Evolutionary conservation across 2,329 filamentous ascomycete genomes (phyloP).

Genomic region (Trichoderma sp.): DNA sequence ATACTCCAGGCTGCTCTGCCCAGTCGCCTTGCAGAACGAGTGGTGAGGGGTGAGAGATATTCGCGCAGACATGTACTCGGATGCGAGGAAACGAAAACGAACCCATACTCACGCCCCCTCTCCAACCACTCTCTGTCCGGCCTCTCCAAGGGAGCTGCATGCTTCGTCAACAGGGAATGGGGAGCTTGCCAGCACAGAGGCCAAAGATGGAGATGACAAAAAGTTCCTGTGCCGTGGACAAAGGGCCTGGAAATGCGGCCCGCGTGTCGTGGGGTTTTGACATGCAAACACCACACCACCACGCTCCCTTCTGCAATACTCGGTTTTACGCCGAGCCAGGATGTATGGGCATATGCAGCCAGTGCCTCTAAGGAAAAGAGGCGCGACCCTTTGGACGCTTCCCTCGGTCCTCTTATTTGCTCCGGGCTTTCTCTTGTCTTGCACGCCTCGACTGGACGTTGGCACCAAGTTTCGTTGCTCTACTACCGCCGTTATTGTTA

Average conservation of each 20-base stretch:
- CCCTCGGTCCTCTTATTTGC: not conserved
- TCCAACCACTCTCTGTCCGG: not conserved
- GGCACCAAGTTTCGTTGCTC: slow-evolving; percentile 7
- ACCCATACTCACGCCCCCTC: not conserved
- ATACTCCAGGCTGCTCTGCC: slow-evolving; percentile 1
- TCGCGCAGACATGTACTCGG: not conserved
- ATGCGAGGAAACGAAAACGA: not conserved
- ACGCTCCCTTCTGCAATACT: not conserved
- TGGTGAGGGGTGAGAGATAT: not conserved
- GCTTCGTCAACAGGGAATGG: not conserved
- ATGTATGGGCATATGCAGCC: slow-evolving; percentile 15
- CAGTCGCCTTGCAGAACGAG: not conserved
- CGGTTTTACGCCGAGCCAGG: slow-evolving; percentile 6
- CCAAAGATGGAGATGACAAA: not conserved
- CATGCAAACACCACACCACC: not conserved
- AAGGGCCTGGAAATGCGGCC: not conserved
- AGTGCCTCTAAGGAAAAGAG: slow-evolving; percentile 14
- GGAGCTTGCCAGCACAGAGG: too few species aligned
- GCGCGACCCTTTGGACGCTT: slow-evolving; percentile 20
- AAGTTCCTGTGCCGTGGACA: slow-evolving; percentile 8
- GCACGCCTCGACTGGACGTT: not conserved
- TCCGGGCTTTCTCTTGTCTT: not conserved
- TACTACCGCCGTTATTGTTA: not conserved
- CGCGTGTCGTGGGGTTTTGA: slow-evolving; percentile 7
- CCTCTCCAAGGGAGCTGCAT: not conserved